Evolutionary conservation across 495 filamentous ascomycete genomes (phyloP).

Genomic region (Penicillium simplicissimum): DNA sequence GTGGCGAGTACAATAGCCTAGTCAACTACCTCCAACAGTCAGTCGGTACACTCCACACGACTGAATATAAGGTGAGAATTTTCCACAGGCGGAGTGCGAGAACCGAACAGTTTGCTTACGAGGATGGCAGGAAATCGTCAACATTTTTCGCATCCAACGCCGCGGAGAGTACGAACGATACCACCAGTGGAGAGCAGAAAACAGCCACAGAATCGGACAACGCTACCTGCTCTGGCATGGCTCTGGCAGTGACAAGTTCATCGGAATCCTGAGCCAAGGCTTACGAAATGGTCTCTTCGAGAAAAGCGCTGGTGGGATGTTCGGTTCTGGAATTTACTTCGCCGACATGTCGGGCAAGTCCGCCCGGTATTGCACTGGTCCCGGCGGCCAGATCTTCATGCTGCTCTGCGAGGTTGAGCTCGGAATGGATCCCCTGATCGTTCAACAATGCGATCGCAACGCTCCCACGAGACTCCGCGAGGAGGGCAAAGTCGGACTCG

Average conservation of each 20-base stretch:
- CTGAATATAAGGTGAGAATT: slow-evolving; percentile 1
- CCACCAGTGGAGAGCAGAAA: slow-evolving; percentile 44
- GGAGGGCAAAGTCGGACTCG: background rate
- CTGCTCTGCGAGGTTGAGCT: slow-evolving; percentile 25
- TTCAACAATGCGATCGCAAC: background rate
- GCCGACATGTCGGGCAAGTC: slow-evolving; percentile 22
- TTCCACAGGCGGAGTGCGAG: too few species aligned
- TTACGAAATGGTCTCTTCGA: slow-evolving; percentile 44
- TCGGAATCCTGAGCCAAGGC: slow-evolving; percentile 72
- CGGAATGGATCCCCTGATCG: background rate
- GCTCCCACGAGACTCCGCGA: too few species aligned
- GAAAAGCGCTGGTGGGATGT: background rate
- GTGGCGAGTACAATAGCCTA: slow-evolving; percentile 7
- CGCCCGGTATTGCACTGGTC: slow-evolving; percentile 1
- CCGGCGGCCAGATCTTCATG: background rate
- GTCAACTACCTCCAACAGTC: background rate
- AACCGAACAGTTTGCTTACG: background rate
- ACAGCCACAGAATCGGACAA: slow-evolving; percentile 39
- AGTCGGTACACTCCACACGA: background rate
- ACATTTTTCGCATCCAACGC: slow-evolving; percentile 74
- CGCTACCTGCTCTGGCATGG: slow-evolving; percentile 78
- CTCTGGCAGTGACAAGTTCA: slow-evolving; percentile 62
- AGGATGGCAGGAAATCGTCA: slow-evolving; percentile 24
- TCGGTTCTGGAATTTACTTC: slow-evolving; percentile 15
- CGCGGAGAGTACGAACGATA: slow-evolving; percentile 64